These are phyloP conservation scores for Mucor velutinosus DNA, from an alignment of 371 early-diverging fungal species.

Conservation along the genomic window DNA sequence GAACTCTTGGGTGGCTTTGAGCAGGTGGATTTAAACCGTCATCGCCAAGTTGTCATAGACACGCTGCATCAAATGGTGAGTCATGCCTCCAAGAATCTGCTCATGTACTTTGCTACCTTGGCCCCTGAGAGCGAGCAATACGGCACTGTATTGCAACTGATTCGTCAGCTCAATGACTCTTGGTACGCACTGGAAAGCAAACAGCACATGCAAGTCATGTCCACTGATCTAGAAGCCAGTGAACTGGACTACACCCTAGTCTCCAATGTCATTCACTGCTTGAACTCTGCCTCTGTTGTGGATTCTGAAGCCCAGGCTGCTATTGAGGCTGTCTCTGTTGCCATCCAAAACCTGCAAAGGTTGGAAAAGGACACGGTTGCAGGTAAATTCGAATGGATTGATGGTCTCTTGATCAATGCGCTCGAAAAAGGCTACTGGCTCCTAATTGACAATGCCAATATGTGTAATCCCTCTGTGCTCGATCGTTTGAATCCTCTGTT, in stretches of 20 bases:
- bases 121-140: slow-evolving; percentile 17
- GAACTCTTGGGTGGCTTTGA: slow-evolving; percentile 97
- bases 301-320: slow-evolving; percentile 23
- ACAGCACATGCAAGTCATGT: slow-evolving; percentile 26
- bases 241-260: slow-evolving; percentile 42
- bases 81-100: slow-evolving; percentile 30
- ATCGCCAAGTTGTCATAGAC: slow-evolving; percentile 63
- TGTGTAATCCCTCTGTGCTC: slow-evolving; percentile 93
- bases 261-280: slow-evolving; percentile 30
- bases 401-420: slow-evolving; percentile 94
- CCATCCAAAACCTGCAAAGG: slow-evolving; percentile 37
- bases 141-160: slow-evolving; percentile 24
- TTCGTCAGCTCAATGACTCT: slow-evolving; percentile 45
- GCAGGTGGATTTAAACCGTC: slow-evolving; percentile 88
- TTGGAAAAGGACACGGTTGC: slow-evolving; percentile 62
- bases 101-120: slow-evolving; percentile 29
- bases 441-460: slow-evolving; percentile 98
- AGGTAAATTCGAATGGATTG: slow-evolving; percentile 96
- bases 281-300: slow-evolving; percentile 25
- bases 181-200: slow-evolving; percentile 45
- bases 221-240: slow-evolving; percentile 18
- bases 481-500: slow-evolving; percentile 94
- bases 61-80: slow-evolving; percentile 29
- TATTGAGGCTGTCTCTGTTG: slow-evolving; percentile 13
- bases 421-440: slow-evolving; percentile 97